These are phyloP conservation scores for Kuraishia hungarica DNA, from an alignment of 805 yeast genomes.

Conservation along the genomic window DNA sequence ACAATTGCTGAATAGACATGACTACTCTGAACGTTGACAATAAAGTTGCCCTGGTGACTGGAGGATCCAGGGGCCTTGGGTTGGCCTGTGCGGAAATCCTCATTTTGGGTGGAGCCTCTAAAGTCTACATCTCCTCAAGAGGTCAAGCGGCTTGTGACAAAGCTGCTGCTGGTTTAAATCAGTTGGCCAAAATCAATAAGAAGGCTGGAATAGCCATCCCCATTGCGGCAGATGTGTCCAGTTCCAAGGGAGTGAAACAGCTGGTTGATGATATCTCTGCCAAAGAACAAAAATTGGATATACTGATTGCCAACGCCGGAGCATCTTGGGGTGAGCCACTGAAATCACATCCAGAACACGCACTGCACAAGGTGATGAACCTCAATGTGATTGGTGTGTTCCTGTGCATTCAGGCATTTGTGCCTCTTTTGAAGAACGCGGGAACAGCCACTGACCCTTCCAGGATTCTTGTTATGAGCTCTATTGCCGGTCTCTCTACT, in stretches of 20 bases:
- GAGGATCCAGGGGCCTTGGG: slow-evolving; percentile 73
- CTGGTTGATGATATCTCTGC: slow-evolving; percentile 32
- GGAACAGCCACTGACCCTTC: slow-evolving; percentile 51
- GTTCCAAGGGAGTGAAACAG: slow-evolving; percentile 34
- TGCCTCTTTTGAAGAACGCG: slow-evolving; percentile 46
- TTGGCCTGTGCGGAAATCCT: slow-evolving; percentile 58
- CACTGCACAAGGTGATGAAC: slow-evolving; percentile 53
- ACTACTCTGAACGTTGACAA: slow-evolving; percentile 37
- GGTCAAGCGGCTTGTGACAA: slow-evolving; percentile 53
- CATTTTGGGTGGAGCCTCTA: slow-evolving; percentile 51
- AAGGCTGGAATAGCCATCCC: slow-evolving; percentile 25
- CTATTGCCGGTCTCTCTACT: slow-evolving; percentile 46
- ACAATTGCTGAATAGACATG: too few species aligned
- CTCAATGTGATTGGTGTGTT: slow-evolving; percentile 65
- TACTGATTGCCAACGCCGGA: slow-evolving; percentile 71
- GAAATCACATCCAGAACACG: slow-evolving; percentile 49
- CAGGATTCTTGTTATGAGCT: slow-evolving; percentile 57
- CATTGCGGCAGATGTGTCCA: slow-evolving; percentile 50
- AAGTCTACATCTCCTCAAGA: slow-evolving; percentile 58
- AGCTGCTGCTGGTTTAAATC: slow-evolving; percentile 31
- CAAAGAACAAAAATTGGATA: slow-evolving; percentile 40
- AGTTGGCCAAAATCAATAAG: slow-evolving; percentile 17
- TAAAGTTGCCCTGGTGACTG: slow-evolving; percentile 60
- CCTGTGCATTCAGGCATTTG: slow-evolving; percentile 51
- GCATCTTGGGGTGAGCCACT: slow-evolving; percentile 71